These are phyloP conservation scores for Phytopythium helicoides DNA, from an alignment of 352 stramenopile genomes.

Conservation along the genomic window DNA sequence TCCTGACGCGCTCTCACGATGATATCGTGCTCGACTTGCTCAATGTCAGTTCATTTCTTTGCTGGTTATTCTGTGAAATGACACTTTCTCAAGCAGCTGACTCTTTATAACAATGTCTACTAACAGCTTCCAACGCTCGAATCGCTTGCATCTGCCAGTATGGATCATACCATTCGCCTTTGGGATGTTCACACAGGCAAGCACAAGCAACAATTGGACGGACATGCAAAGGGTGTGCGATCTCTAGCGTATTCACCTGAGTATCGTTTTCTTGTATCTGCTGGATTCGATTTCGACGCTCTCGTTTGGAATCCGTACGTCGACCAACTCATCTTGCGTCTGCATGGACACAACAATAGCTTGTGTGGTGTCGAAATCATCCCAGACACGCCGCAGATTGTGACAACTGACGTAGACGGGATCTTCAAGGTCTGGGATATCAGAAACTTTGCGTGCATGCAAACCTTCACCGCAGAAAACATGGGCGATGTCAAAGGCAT, in stretches of 20 bases:
- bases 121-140: conserved; percentile 69
- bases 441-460: conserved; percentile 87
- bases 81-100: background rate
- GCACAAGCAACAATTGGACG: conserved; percentile 83
- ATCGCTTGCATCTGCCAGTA: conserved; percentile 79
- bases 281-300: conserved; percentile 87
- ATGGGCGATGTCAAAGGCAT: conserved; percentile 75
- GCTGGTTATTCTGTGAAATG: background rate
- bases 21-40: conserved; percentile 87
- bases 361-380: conserved; percentile 87
- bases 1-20: conserved; percentile 79
- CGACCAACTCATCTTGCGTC: conserved; percentile 80
- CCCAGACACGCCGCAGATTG: conserved; percentile 80
- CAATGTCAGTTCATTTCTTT: conserved; percentile 31
- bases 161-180: conserved; percentile 88
- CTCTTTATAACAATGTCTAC: background rate
- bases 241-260: conserved; percentile 81
- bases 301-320: conserved; percentile 91
- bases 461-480: conserved; percentile 82
- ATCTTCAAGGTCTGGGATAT: conserved; percentile 91
- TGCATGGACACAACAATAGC: conserved; percentile 86
- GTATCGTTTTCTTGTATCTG: conserved; percentile 85
- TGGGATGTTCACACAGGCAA: conserved; percentile 87
- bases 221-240: conserved; percentile 79
- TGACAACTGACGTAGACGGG: conserved; percentile 82